Evolutionary conservation across 305 asterid species (phyloP).

Genomic region (Fraxinus velutina): DNA sequence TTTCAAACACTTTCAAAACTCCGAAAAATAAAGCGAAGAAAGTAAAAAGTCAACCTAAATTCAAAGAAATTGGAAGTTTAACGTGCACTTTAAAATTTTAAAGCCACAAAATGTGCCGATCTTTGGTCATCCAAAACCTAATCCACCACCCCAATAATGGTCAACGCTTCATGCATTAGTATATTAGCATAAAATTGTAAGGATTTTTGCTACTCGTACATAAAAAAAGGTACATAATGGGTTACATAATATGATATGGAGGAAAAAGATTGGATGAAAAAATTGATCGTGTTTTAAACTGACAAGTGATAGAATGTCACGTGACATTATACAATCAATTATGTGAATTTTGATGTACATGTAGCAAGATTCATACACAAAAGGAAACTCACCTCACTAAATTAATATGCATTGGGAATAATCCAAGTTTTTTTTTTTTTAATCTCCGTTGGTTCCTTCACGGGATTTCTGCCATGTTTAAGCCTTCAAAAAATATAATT

Average conservation of each 20-base stretch:
- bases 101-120: constrained; percentile 12
- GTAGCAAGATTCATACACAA: neutral
- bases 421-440: neutral
- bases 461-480: constrained; percentile 22
- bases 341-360: no score
- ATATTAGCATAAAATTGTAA: neutral
- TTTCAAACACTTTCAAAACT: neutral
- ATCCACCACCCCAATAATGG: neutral
- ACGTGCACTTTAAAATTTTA: constrained; percentile 2
- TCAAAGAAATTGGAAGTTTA: constrained; percentile 9
- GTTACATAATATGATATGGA: no score
- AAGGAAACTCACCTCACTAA: neutral
- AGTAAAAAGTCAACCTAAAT: neutral
- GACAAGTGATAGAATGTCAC: no score
- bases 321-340: no score
- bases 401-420: neutral
- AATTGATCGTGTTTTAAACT: no score
- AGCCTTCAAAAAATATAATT: constrained; percentile 20
- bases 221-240: no score
- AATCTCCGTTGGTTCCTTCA: constrained; percentile 17
- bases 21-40: neutral
- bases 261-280: no score
- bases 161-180: constrained; percentile 25
- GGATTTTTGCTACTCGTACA: no score
- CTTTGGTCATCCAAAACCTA: neutral